Percentiles rank a stretch among this genome's conserved stretches.
Evolutionary conservation across 495 filamentous ascomycete species (phyloP).

Genomic region (Xylaria bambusicola): DNA sequence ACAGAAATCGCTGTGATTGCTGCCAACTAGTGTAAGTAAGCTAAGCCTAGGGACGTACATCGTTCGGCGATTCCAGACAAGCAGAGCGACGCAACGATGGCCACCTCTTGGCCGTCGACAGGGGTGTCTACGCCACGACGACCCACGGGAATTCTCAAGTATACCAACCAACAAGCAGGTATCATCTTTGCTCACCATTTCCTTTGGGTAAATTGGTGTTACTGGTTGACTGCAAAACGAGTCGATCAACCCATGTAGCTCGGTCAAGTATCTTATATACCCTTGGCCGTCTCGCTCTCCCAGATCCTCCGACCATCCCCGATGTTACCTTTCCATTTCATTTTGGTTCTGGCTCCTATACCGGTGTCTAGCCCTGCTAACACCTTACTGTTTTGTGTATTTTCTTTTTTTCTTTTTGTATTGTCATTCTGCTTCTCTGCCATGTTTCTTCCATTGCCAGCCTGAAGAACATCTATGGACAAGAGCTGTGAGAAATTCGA

Average conservation of each 20-base stretch:
- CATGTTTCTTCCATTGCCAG: neutral
- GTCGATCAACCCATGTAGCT: slow-evolving; percentile 28
- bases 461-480: neutral
- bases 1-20: slow-evolving; percentile 18
- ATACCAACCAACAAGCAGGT: slow-evolving; percentile 18
- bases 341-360: slow-evolving; percentile 9
- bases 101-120: slow-evolving; percentile 15
- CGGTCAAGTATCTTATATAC: slow-evolving; percentile 35
- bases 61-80: slow-evolving; percentile 21
- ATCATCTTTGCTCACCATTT: slow-evolving; percentile 3
- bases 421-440: neutral
- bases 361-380: slow-evolving; percentile 1
- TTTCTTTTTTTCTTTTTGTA: neutral
- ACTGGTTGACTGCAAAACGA: slow-evolving; percentile 22
- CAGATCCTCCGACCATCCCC: slow-evolving; percentile 26
- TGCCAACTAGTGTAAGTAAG: slow-evolving; percentile 4
- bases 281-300: slow-evolving; percentile 29
- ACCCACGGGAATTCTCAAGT: slow-evolving; percentile 28
- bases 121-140: slow-evolving; percentile 24
- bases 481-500: neutral
- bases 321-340: slow-evolving; percentile 25
- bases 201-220: slow-evolving; percentile 24
- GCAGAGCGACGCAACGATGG: slow-evolving; percentile 20
- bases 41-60: neutral
- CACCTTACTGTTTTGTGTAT: too few relatives aligned